A percentile compares a stretch with the other conserved stretches of the same genome.
Conservation (phyloP, 495 filamentous ascomycete genomes). For the Talaromyces trachyspermus region DNA sequence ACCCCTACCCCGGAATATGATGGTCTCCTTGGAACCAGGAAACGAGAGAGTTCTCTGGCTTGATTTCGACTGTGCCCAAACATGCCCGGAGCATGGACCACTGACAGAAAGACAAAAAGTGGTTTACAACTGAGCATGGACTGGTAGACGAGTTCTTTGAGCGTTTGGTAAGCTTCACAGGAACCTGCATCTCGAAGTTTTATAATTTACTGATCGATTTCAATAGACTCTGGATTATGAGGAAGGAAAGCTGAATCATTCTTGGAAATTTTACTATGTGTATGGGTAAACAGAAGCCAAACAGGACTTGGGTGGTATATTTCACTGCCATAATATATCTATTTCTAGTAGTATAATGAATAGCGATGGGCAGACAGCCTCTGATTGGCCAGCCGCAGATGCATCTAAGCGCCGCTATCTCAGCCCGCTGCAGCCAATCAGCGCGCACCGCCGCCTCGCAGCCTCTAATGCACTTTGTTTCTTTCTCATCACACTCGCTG, state of each 20-base stretch:
- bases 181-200: too few species aligned
- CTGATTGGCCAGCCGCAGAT: background rate
- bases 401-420: background rate
- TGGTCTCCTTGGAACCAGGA: too few species aligned
- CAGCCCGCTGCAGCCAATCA: background rate
- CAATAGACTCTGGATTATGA: too few species aligned
- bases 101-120: conserved; percentile 9
- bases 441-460: background rate
- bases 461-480: conserved; percentile 6
- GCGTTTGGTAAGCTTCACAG: conserved; percentile 16
- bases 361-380: too few species aligned
- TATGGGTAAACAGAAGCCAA: too few species aligned
- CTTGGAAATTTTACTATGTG: too few species aligned
- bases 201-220: too few species aligned
- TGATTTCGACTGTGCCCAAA: conserved; percentile 22
- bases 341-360: too few species aligned
- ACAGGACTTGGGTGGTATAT: too few species aligned
- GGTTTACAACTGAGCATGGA: conserved; percentile 13
- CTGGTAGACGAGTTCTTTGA: conserved; percentile 18
- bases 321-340: too few species aligned
- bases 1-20: conserved; percentile 19
- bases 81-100: conserved; percentile 10
- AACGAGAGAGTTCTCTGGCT: conserved; percentile 18
- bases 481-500: background rate
- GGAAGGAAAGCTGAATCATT: too few species aligned